A percentile compares a stretch with the other conserved stretches of the same genome.
Conservation (phyloP, 768 basidiomycete genomes). For the Panaeolus cyanescens region DNA sequence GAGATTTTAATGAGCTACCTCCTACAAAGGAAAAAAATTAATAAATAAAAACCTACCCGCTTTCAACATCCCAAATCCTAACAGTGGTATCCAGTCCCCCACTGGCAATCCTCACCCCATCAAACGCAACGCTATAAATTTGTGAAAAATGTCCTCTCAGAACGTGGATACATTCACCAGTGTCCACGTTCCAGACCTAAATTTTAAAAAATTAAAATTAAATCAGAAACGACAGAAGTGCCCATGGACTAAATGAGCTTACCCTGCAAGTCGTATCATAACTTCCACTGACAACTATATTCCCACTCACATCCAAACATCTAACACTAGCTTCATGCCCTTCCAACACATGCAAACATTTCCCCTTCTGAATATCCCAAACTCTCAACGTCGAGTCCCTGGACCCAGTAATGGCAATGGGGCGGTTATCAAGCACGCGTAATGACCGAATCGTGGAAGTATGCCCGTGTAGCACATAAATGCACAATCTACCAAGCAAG, state of each 20-base stretch:
- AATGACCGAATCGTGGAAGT: constrained; percentile 90
- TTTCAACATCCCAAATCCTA: constrained; percentile 83
- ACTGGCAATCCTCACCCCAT: constrained; percentile 78
- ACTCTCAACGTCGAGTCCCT: constrained; percentile 85
- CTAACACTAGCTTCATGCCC: constrained; percentile 86
- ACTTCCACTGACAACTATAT: constrained; percentile 85
- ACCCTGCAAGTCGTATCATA: constrained; percentile 91
- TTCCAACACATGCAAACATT: constrained; percentile 59
- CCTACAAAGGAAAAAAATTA: neutral
- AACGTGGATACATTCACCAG: constrained; percentile 82
- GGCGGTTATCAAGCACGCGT: constrained; percentile 82
- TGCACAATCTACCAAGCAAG: constrained; percentile 48
- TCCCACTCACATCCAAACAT: constrained; percentile 87
- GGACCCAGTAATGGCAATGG: constrained; percentile 89
- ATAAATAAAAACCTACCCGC: constrained; percentile 59
- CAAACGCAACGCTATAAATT: constrained; percentile 90
- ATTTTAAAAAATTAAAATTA: neutral
- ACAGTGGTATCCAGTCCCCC: constrained; percentile 95
- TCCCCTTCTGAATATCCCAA: constrained; percentile 90
- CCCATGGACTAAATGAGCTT: constrained; percentile 21
- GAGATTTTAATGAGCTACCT: neutral
- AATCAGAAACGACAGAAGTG: neutral
- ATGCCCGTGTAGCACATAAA: constrained; percentile 83
- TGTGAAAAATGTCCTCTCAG: constrained; percentile 84
- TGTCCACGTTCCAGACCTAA: constrained; percentile 90